A percentile compares a stretch with the other conserved stretches of the same genome.
Conservation (phyloP, 805 yeast genomes). For the Starmerella etchellsii region DNA sequence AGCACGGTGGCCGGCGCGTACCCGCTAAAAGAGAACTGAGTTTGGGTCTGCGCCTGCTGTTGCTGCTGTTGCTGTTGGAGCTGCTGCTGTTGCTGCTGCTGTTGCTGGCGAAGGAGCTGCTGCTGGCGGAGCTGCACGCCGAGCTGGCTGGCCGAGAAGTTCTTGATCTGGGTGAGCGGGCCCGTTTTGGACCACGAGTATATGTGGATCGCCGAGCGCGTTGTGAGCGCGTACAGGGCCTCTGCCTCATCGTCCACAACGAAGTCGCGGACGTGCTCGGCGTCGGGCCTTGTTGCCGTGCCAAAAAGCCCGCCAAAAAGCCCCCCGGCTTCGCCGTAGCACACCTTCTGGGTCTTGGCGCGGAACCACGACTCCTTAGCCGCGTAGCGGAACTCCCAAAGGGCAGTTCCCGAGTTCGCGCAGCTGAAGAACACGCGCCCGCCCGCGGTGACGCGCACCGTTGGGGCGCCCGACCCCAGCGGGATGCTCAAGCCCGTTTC, state of each 20-base stretch:
- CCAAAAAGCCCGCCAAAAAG: constrained; percentile 19
- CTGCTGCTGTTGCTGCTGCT: background rate
- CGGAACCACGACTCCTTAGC: constrained; percentile 78
- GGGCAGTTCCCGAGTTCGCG: constrained; percentile 55
- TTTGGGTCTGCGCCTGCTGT: too few relatives aligned
- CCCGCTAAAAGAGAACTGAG: too few relatives aligned
- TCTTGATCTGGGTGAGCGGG: constrained; percentile 1
- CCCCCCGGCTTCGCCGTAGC: constrained; percentile 34
- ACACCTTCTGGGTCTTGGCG: constrained; percentile 68
- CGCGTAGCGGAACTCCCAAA: constrained; percentile 81
- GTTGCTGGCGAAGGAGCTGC: background rate
- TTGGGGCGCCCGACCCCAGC: constrained; percentile 61
- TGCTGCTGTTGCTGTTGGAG: too few relatives aligned
- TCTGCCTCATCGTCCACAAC: constrained; percentile 67
- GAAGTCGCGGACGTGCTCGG: constrained; percentile 49
- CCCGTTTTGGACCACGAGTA: constrained; percentile 39
- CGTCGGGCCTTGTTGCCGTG: constrained; percentile 5
- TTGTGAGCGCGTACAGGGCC: constrained; percentile 67
- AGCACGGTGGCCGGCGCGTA: too few relatives aligned
- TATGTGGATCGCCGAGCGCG: constrained; percentile 67
- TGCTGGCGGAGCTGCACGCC: background rate
- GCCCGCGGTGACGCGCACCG: constrained; percentile 46
- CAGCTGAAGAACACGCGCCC: constrained; percentile 79
- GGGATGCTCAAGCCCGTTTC: constrained; percentile 76
- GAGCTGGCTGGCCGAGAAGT: background rate